Evolutionary conservation across 495 filamentous ascomycete genomes (phyloP).

Genomic region (Penicillium soppii): DNA sequence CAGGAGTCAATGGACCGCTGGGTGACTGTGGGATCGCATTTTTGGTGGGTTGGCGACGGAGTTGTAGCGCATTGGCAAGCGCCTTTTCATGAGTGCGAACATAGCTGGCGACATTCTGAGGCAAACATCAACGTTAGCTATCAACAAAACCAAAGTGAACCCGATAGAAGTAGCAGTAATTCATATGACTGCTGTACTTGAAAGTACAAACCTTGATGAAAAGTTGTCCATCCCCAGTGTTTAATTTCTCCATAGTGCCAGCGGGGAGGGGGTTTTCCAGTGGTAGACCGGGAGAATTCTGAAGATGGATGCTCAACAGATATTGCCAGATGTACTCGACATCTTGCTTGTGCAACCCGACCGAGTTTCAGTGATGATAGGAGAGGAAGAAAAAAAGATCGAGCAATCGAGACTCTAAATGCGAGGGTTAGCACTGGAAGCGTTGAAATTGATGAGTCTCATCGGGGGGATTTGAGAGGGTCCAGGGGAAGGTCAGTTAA

Average conservation of each 20-base stretch:
- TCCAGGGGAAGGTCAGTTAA: background rate
- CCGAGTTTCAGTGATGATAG: constrained; percentile 11
- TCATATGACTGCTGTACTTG: background rate
- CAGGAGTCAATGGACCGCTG: constrained; percentile 49
- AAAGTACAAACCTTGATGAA: constrained; percentile 71
- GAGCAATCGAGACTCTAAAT: constrained; percentile 6
- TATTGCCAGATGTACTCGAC: constrained; percentile 34
- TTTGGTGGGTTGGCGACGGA: constrained; percentile 62
- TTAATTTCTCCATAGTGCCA: constrained; percentile 50
- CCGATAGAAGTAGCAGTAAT: too few relatives aligned
- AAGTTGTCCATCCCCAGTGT: constrained; percentile 81
- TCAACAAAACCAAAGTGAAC: background rate
- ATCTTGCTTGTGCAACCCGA: constrained; percentile 39
- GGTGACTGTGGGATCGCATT: constrained; percentile 55
- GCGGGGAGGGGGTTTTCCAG: constrained; percentile 17
- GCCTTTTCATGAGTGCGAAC: constrained; percentile 97
- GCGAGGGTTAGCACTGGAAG: constrained; percentile 4
- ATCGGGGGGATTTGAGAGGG: constrained; percentile 13
- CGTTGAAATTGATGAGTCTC: background rate
- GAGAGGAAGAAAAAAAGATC: constrained; percentile 8
- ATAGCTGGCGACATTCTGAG: constrained; percentile 87
- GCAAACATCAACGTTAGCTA: constrained; percentile 8
- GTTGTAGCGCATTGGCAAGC: constrained; percentile 90
- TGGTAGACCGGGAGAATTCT: constrained; percentile 32
- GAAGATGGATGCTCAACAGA: constrained; percentile 40